Conservation (phyloP, 2,329 filamentous ascomycete genomes). For the Ophiostoma pallidulum region DNA sequence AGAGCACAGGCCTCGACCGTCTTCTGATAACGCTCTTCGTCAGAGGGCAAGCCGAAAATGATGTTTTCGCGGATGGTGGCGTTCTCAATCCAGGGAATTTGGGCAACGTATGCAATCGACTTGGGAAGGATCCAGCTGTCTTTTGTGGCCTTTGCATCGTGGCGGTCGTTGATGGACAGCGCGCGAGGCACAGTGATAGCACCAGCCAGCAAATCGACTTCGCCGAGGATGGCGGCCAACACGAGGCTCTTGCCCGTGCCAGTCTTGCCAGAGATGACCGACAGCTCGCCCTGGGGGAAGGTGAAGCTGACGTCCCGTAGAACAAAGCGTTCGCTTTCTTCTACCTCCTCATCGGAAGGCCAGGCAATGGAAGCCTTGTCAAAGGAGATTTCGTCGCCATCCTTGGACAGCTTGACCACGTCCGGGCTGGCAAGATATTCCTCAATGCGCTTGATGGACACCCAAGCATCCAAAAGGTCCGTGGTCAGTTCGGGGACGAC, state of each 20-base stretch:
- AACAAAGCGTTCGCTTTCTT: constrained; percentile 52
- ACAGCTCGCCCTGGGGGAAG: constrained; percentile 61
- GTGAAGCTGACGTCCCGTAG: constrained; percentile 54
- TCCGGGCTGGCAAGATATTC: constrained; percentile 61
- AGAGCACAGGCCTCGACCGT: constrained; percentile 66
- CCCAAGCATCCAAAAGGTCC: constrained; percentile 58
- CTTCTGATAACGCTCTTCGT: constrained; percentile 58
- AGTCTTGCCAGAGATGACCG: constrained; percentile 66
- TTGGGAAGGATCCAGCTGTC: constrained; percentile 60
- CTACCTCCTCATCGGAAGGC: constrained; percentile 55
- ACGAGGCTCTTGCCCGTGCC: constrained; percentile 71
- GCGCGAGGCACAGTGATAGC: constrained; percentile 45
- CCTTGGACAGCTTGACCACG: constrained; percentile 42
- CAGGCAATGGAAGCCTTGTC: constrained; percentile 62
- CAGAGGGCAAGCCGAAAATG: constrained; percentile 62
- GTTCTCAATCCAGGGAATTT: constrained; percentile 81
- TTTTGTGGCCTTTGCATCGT: constrained; percentile 52
- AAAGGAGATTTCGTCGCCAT: constrained; percentile 53
- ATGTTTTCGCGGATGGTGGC: constrained; percentile 71
- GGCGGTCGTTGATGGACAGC: constrained; percentile 42
- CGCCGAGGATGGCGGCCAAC: constrained; percentile 63
- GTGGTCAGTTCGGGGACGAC: constrained; percentile 65
- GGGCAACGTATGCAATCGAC: constrained; percentile 64
- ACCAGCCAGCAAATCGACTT: constrained; percentile 60
- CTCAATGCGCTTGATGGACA: constrained; percentile 65